Percentiles rank a stretch among this genome's conserved stretches.
Evolutionary conservation across 352 stramenopile species (phyloP).

Genomic region (Phytopythium delawarense): DNA sequence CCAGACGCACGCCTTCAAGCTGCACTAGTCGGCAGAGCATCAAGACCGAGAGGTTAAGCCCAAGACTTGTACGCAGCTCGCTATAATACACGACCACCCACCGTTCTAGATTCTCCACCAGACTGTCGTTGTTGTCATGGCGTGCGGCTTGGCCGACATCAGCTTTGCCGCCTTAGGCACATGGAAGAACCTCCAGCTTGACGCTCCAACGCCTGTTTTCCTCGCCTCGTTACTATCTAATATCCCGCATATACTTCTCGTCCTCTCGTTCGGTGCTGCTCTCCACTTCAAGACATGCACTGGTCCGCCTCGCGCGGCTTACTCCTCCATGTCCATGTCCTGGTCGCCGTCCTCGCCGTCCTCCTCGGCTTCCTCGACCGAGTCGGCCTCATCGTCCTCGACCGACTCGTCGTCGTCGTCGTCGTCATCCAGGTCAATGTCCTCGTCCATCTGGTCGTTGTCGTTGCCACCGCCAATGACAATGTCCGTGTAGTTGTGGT

Average conservation of each 20-base stretch:
- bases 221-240: constrained; percentile 1
- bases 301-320: constrained; percentile 10
- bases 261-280: constrained; percentile 10
- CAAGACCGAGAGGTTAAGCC: background rate
- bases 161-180: too few species aligned
- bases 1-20: constrained; percentile 70
- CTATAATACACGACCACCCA: constrained; percentile 4
- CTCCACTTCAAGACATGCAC: background rate
- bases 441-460: constrained; percentile 57
- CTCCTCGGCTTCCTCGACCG: constrained; percentile 62
- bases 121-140: too few species aligned
- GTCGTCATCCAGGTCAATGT: constrained; percentile 48
- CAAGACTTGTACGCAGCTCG: background rate
- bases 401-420: constrained; percentile 58
- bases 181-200: background rate
- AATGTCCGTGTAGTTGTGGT: constrained; percentile 89
- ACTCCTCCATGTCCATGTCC: constrained; percentile 52
- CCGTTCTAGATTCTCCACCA: background rate
- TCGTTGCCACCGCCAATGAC: constrained; percentile 57
- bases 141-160: too few species aligned
- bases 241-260: constrained; percentile 7
- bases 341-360: constrained; percentile 75
- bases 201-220: background rate
- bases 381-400: constrained; percentile 52
- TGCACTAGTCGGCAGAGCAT: constrained; percentile 47